phyloP scores from a whole-genome alignment of 164 flowering plant species.

The Chloranthus sessilifolius region DNA sequence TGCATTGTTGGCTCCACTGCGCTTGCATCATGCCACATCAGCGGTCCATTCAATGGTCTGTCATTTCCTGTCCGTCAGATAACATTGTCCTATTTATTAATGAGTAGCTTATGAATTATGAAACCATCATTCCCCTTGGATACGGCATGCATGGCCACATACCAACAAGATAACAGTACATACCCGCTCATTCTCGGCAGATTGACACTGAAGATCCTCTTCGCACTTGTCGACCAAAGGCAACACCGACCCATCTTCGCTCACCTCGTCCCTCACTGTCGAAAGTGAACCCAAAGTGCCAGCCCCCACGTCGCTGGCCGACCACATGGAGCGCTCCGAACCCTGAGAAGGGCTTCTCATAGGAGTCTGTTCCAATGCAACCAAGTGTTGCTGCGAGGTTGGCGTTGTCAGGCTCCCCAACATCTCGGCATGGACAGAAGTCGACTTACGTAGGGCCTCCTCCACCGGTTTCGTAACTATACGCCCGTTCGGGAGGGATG shows the following conservation, averaged over 20 bases:
- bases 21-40: too few species aligned
- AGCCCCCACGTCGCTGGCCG: conserved; percentile 21
- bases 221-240: conserved; percentile 3
- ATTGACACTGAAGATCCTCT: conserved; percentile 13
- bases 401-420: background rate
- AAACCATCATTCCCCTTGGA: too few species aligned
- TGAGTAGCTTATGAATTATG: too few species aligned
- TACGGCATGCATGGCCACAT: too few species aligned
- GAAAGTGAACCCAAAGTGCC: conserved; percentile 9
- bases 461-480: too few species aligned
- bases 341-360: conserved; percentile 17
- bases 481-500: too few species aligned
- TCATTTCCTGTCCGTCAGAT: too few species aligned
- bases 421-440: background rate
- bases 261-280: conserved; percentile 10
- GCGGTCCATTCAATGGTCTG: too few species aligned
- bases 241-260: conserved; percentile 13
- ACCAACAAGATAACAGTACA: too few species aligned
- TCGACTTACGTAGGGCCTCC: too few species aligned
- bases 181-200: conserved; percentile 41
- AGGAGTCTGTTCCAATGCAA: conserved; percentile 13
- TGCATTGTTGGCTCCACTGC: too few species aligned
- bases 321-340: conserved; percentile 20
- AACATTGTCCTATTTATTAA: too few species aligned
- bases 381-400: conserved; percentile 15